Conservation (phyloP, 2,329 filamentous ascomycete genomes). For the Gnomoniopsis smithogilvyi region DNA sequence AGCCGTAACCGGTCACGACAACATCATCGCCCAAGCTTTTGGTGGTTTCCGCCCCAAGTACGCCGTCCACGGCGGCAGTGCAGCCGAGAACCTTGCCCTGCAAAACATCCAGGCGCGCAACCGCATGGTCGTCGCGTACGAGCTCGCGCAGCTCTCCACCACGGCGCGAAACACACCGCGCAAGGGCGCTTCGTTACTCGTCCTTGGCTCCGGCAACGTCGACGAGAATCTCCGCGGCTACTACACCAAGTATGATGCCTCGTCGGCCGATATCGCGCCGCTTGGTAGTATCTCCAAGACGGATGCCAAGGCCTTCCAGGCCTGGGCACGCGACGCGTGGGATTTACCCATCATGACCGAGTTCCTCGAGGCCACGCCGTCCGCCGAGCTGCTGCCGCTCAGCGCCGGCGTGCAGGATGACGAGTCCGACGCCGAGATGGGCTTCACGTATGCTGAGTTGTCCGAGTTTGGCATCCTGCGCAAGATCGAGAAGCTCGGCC, state of each 20-base stretch:
- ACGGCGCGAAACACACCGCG: conserved; percentile 51
- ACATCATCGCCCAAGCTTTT: conserved; percentile 25
- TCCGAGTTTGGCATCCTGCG: conserved; percentile 36
- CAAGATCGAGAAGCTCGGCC: conserved; percentile 39
- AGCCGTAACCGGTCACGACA: conserved; percentile 52
- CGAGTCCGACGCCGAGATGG: conserved; percentile 39
- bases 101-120: conserved; percentile 66
- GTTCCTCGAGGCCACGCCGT: conserved; percentile 58
- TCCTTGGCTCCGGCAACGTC: conserved; percentile 62
- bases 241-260: conserved; percentile 63
- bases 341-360: conserved; percentile 58
- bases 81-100: conserved; percentile 58
- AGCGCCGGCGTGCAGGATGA: conserved; percentile 38
- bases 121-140: conserved; percentile 63
- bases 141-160: conserved; percentile 60
- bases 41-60: conserved; percentile 29
- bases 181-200: conserved; percentile 54
- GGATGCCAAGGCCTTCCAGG: conserved; percentile 64
- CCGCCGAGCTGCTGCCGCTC: conserved; percentile 47
- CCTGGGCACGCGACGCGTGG: conserved; percentile 54
- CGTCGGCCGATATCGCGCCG: conserved; percentile 53
- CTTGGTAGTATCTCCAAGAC: conserved; percentile 55
- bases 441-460: conserved; percentile 40
- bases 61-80: conserved; percentile 57
- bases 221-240: conserved; percentile 51